phyloP scores from a whole-genome alignment of 768 basidiomycete species.

The Suillus spraguei region DNA sequence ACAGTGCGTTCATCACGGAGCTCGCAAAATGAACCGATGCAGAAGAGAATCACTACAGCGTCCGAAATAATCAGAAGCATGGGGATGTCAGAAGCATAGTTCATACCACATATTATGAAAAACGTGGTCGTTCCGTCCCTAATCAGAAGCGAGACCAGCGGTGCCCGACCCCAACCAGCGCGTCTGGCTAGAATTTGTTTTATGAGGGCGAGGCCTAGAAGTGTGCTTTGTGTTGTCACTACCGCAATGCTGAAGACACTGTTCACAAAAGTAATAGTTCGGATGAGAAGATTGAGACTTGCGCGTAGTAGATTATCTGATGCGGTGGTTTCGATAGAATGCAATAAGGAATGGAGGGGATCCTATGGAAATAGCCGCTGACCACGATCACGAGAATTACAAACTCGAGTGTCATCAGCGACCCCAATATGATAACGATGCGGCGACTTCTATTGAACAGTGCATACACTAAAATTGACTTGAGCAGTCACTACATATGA shows the following conservation, averaged over 20 bases:
- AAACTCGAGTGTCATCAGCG: constrained; percentile 3
- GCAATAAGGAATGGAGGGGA: constrained; percentile 2
- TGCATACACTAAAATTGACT: constrained; percentile 19
- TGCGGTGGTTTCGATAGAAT: constrained; percentile 4
- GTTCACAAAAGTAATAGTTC: neutral
- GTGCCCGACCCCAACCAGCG: constrained; percentile 44
- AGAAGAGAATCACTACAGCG: constrained; percentile 7
- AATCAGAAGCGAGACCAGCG: constrained; percentile 41
- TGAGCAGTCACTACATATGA: neutral
- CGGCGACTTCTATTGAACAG: constrained; percentile 38
- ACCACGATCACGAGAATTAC: constrained; percentile 30
- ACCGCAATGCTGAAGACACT: constrained; percentile 27
- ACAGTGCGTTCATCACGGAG: constrained; percentile 6
- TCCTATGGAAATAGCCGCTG: constrained; percentile 29
- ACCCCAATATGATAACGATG: constrained; percentile 23
- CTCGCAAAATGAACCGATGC: neutral
- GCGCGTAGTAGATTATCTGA: neutral
- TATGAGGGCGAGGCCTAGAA: constrained; percentile 40
- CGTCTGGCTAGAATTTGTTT: constrained; percentile 39
- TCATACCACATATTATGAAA: constrained; percentile 40
- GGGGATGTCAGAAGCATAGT: neutral
- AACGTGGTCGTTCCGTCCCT: constrained; percentile 51
- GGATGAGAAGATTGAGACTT: neutral
- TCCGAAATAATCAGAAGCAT: neutral
- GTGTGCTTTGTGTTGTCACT: constrained; percentile 39